Evolutionary conservation across 1,284 basidiomycete species (phyloP).

Genomic region (Cystobasidium sp.): DNA sequence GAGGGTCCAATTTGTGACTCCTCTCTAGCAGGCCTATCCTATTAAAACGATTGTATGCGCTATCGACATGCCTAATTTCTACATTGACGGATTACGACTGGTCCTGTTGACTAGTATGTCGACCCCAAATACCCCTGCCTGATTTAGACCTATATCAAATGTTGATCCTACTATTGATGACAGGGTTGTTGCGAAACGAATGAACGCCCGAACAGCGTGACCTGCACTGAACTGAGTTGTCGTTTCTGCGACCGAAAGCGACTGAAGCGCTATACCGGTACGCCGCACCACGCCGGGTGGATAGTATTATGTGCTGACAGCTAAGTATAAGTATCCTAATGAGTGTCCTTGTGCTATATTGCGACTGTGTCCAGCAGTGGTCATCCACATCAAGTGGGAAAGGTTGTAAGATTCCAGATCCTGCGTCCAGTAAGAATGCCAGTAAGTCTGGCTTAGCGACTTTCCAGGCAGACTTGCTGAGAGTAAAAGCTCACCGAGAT

Average conservation of each 20-base stretch:
- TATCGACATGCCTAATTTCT: conserved; percentile 1
- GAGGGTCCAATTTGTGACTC: background rate
- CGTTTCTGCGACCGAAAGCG: too few relatives aligned
- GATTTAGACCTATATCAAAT: too few relatives aligned
- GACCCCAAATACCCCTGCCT: too few relatives aligned
- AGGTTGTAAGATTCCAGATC: background rate
- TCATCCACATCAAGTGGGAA: conserved; percentile 21
- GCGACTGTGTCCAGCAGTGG: background rate
- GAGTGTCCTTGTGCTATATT: background rate
- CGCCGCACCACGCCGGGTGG: conserved; percentile 2
- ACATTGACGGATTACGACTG: background rate
- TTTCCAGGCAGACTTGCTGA: background rate
- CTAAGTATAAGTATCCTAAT: too few relatives aligned
- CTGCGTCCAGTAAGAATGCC: background rate
- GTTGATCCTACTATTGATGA: too few relatives aligned
- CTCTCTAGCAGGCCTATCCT: background rate
- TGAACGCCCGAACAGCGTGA: too few relatives aligned
- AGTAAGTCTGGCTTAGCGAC: background rate
- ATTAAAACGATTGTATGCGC: background rate
- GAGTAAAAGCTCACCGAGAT: too few relatives aligned
- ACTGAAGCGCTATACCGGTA: background rate
- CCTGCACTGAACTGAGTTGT: too few relatives aligned
- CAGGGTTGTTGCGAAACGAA: too few relatives aligned
- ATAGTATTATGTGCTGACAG: background rate
- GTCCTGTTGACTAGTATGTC: background rate